Conservation (phyloP, 495 filamentous ascomycete species). For the Aspergillus nanangensis region DNA sequence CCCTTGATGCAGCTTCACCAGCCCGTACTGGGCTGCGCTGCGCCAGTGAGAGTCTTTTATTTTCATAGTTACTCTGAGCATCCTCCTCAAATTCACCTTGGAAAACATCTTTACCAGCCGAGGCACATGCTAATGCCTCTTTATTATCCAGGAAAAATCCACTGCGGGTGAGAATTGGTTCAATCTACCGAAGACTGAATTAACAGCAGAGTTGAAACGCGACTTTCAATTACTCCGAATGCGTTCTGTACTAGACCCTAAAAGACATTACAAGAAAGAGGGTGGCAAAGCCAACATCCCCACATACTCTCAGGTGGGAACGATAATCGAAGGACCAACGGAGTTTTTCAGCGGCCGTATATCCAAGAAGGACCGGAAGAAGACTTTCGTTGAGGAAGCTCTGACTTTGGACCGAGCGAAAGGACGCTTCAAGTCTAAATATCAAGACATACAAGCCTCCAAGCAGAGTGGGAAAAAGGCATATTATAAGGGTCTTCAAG, state of each 20-base stretch:
- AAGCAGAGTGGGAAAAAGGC: conserved; percentile 71
- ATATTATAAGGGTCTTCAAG: conserved; percentile 63
- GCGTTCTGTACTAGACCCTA: conserved; percentile 83
- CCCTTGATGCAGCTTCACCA: conserved; percentile 60
- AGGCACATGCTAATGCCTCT: conserved; percentile 22
- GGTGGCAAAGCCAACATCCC: conserved; percentile 61
- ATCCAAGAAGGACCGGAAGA: conserved; percentile 81
- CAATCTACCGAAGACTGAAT: conserved; percentile 73
- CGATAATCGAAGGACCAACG: conserved; percentile 81
- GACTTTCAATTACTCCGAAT: conserved; percentile 85
- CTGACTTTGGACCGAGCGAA: conserved; percentile 58
- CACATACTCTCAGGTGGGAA: conserved; percentile 83
- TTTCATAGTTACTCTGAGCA: conserved; percentile 99
- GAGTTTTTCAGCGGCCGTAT: conserved; percentile 80
- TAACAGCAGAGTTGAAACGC: conserved; percentile 79
- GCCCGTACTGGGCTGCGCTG: conserved; percentile 75
- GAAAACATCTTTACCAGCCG: no score
- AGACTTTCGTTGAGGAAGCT: conserved; percentile 86
- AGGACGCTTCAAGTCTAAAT: conserved; percentile 65
- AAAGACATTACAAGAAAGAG: conserved; percentile 89
- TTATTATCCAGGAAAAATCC: conserved; percentile 44
- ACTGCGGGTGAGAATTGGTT: conserved; percentile 72
- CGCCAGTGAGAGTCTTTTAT: conserved; percentile 64
- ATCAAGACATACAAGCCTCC: conserved; percentile 58
- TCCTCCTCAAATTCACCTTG: conserved; percentile 4